Evolutionary conservation across 345 rosid genomes (phyloP).

Genomic region (Melaleuca alternifolia): DNA sequence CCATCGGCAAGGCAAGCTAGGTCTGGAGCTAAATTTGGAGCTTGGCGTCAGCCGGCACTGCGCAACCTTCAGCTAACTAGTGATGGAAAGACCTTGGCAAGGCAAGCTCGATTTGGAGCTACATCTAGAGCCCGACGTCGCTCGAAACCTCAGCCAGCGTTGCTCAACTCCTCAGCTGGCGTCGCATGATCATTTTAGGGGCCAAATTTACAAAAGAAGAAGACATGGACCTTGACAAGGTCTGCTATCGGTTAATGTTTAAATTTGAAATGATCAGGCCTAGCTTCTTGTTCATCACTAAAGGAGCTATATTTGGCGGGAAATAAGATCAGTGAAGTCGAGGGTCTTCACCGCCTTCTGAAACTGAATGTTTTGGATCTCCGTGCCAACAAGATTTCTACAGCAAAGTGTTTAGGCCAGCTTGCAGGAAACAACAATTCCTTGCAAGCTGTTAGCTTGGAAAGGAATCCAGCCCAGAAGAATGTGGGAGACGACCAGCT

Average conservation of each 20-base stretch:
- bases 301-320: slow-evolving; percentile 94
- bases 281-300: slow-evolving; percentile 90
- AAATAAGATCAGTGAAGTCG: slow-evolving; percentile 85
- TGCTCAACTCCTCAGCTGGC: too few species aligned
- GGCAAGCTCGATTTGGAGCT: too few species aligned
- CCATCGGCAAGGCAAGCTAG: background rate
- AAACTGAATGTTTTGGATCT: slow-evolving; percentile 75
- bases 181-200: too few species aligned
- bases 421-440: slow-evolving; percentile 96
- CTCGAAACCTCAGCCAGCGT: too few species aligned
- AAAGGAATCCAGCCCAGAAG: slow-evolving; percentile 95
- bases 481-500: slow-evolving; percentile 94
- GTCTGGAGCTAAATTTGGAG: too few species aligned
- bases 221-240: too few species aligned
- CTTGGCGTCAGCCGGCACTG: too few species aligned
- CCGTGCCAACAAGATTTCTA: slow-evolving; percentile 85
- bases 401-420: slow-evolving; percentile 79
- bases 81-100: too few species aligned
- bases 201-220: too few species aligned
- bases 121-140: too few species aligned
- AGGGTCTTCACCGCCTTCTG: slow-evolving; percentile 93
- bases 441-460: slow-evolving; percentile 90
- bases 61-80: too few species aligned
- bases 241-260: background rate
- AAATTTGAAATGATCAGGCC: slow-evolving; percentile 26